These are phyloP conservation scores for Lachnum nothofagi DNA, from an alignment of 2,329 filamentous ascomycete species.

Conservation along the genomic window DNA sequence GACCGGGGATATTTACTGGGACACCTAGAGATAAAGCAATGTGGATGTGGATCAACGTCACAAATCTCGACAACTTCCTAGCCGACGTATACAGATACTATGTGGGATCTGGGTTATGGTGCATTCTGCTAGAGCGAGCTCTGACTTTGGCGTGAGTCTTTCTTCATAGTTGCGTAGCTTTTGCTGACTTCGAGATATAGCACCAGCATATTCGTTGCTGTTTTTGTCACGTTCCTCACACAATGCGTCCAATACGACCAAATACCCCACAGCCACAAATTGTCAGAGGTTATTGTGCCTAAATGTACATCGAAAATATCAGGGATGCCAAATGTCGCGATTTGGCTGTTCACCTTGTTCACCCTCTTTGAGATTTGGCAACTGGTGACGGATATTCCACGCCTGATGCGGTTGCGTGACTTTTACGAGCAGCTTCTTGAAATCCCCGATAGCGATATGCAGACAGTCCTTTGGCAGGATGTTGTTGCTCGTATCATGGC, in stretches of 20 bases:
- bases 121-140: constrained; percentile 54
- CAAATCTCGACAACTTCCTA: constrained; percentile 65
- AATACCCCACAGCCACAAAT: constrained; percentile 48
- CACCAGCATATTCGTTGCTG: constrained; percentile 61
- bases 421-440: constrained; percentile 66
- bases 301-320: constrained; percentile 47
- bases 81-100: constrained; percentile 66
- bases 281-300: constrained; percentile 50
- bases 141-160: constrained; percentile 52
- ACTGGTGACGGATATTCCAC: constrained; percentile 53
- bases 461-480: constrained; percentile 70
- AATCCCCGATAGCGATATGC: constrained; percentile 64
- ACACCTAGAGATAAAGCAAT: constrained; percentile 63
- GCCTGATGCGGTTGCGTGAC: constrained; percentile 59
- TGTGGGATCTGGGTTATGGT: constrained; percentile 62
- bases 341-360: constrained; percentile 61
- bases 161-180: background rate
- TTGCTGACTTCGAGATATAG: constrained; percentile 33
- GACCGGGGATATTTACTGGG: constrained; percentile 42
- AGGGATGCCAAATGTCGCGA: constrained; percentile 35
- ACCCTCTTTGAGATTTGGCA: constrained; percentile 58
- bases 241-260: constrained; percentile 64
- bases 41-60: constrained; percentile 69
- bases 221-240: constrained; percentile 62
- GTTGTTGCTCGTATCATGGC: constrained; percentile 65